phyloP scores from a whole-genome alignment of 176 grass and related monocot genomes.

The Oropetium thomaeum region DNA sequence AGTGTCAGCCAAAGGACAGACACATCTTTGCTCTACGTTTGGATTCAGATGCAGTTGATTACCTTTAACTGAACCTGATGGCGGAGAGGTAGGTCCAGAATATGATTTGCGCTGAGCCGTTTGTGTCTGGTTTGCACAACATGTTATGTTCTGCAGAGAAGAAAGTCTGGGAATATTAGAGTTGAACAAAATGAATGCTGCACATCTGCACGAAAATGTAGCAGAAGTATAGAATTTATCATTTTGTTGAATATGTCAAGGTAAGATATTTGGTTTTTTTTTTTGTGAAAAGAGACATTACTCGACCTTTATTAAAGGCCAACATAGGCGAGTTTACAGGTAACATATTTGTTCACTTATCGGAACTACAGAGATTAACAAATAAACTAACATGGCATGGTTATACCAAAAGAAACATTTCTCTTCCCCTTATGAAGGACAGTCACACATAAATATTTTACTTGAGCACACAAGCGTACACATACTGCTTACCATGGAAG shows the following conservation, averaged over 20 bases:
- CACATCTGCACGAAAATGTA: not conserved
- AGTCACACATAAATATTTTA: not conserved
- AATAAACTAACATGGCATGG: not conserved
- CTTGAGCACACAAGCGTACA: not conserved
- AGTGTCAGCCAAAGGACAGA: not conserved
- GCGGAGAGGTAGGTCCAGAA: conserved; percentile 47
- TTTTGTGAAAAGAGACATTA: too few relatives aligned
- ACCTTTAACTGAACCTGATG: conserved; percentile 58
- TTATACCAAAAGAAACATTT: not conserved
- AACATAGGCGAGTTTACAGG: too few relatives aligned
- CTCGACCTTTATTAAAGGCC: too few relatives aligned
- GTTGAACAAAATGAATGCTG: not conserved
- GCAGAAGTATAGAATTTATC: not conserved
- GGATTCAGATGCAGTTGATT: not conserved
- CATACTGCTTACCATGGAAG: conserved; percentile 27
- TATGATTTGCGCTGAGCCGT: conserved; percentile 40
- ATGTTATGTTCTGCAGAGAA: conserved; percentile 42
- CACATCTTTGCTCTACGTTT: not conserved
- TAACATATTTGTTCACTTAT: not conserved
- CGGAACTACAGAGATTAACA: not conserved
- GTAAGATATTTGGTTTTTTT: too few relatives aligned
- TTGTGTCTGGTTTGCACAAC: conserved; percentile 62
- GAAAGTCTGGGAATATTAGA: not conserved
- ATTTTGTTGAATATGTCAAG: not conserved
- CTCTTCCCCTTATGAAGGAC: not conserved